Evolutionary conservation across 306 rosid genomes (phyloP).

Genomic region (Myrica gale): DNA sequence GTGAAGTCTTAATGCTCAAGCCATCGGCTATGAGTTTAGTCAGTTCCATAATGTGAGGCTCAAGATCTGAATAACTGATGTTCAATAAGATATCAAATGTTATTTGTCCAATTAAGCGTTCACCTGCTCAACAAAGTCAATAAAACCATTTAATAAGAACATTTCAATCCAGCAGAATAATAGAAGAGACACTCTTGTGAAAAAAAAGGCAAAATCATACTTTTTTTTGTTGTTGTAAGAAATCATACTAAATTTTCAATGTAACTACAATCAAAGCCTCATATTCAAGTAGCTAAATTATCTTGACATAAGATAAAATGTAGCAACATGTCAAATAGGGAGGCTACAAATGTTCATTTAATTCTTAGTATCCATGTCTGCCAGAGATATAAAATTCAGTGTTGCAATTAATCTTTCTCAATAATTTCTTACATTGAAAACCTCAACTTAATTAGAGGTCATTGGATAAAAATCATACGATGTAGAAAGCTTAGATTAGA

Average conservation of each 20-base stretch:
- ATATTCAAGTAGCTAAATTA: not conserved
- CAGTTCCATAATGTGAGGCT: constrained; percentile 63
- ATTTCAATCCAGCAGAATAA: not conserved
- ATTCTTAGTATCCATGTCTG: not conserved
- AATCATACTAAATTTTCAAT: not conserved
- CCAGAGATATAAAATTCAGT: not conserved
- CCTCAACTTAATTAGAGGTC: not conserved
- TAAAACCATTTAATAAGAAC: constrained; percentile 10
- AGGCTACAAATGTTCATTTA: not conserved
- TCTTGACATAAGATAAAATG: not conserved
- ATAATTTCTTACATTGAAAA: not conserved
- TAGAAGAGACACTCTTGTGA: not conserved
- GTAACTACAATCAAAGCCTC: not conserved
- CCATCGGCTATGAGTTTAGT: constrained; percentile 65
- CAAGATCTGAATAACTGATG: constrained; percentile 57
- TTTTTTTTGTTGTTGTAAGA: no score
- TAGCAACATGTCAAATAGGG: not conserved
- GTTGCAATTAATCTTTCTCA: not conserved
- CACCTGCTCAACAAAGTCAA: constrained; percentile 51
- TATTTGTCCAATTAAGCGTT: constrained; percentile 61
- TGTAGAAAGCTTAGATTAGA: no score
- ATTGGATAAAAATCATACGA: not conserved
- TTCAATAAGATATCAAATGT: constrained; percentile 62
- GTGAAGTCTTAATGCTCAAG: constrained; percentile 64
- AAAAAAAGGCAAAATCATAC: not conserved